These are phyloP conservation scores for Camelina sativa DNA, from an alignment of 345 rosid genomes.

Conservation along the genomic window DNA sequence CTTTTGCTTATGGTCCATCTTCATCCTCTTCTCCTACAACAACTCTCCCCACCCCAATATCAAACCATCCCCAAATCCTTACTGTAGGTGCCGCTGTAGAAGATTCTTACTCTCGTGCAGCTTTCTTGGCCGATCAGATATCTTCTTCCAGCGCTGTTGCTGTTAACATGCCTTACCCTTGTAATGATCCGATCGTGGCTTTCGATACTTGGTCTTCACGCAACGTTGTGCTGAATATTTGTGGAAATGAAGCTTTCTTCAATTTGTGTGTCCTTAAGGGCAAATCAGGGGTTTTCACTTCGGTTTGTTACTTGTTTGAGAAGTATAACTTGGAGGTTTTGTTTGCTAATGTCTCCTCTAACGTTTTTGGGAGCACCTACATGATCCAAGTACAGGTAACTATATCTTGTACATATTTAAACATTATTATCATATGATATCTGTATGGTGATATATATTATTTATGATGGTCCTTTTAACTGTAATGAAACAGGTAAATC, in stretches of 20 bases:
- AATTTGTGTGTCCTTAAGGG: constrained; percentile 53
- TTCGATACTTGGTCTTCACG: constrained; percentile 67
- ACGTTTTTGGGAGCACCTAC: constrained; percentile 46
- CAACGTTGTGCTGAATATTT: constrained; percentile 64
- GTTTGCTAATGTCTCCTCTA: constrained; percentile 57
- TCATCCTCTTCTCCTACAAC: constrained; percentile 42
- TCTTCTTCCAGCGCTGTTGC: constrained; percentile 15
- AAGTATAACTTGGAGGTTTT: constrained; percentile 62
- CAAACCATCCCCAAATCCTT: constrained; percentile 31
- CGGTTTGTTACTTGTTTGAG: constrained; percentile 60
- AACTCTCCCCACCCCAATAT: constrained; percentile 39
- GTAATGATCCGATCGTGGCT: constrained; percentile 38
- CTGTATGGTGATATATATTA: background rate
- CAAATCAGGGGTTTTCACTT: constrained; percentile 55
- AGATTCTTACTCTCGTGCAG: constrained; percentile 49
- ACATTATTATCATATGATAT: constrained; percentile 11
- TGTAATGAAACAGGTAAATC: constrained; percentile 30
- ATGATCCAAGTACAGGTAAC: constrained; percentile 64
- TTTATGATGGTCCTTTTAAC: background rate
- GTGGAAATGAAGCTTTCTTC: constrained; percentile 65
- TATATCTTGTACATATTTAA: constrained; percentile 19
- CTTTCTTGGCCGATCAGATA: constrained; percentile 60
- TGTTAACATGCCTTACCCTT: constrained; percentile 42
- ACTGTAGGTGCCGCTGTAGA: constrained; percentile 10
- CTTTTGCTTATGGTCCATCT: constrained; percentile 42